Base-by-base conservation (phyloP, 2,329 filamentous ascomycete species). In the Aureobasidium sp. region DNA sequence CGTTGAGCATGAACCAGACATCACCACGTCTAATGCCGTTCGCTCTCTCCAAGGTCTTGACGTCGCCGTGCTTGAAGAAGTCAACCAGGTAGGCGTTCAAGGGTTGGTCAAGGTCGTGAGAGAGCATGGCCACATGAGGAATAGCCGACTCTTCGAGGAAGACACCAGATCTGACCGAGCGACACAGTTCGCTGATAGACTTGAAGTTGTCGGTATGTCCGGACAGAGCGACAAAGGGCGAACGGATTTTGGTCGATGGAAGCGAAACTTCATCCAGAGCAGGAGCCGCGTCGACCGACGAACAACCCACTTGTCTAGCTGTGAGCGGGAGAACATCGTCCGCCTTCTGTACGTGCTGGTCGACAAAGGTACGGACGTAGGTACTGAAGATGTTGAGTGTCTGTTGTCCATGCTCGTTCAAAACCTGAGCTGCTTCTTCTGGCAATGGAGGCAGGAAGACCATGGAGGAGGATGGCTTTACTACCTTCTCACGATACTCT, bases 111-210 rank as follows among this genome's bases (percentile, higher is more conserved):
- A 74, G 71, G 59, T 87, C 82, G 29, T 84, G 76, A 0, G 84
- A 82, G 66, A 82, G 82, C 12, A 90, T 74, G 5, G 80, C 79
- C 5, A 91, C 79, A 69, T 88, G 83, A 0, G 89, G 89, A 27
- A 93, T 84, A 1, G 87, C 85, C 0, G 86, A 81, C 68, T 89
- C 82, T 68, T 93, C 89, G 0, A 93, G 80, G 75, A 90, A 91
- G 0, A 93, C 83, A 0, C 84, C 88, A 7, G 79, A 79, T 31
- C 89, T 84, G 8, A 83, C 81, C 0, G 83, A 87, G 9, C 77
- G 75, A 71, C 87, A 90, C 1, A 93, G 79, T 55, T 91, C 87
- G 20, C 81, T 78, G 20, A 91, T 84, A 0, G 80, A 85, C 1
- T 75, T 70, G 70, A 90, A 91, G 0, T 80, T 68, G 68, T 91